phyloP scores from a whole-genome alignment of 495 filamentous ascomycete genomes.

The Hapsidospora chrysogenum region DNA sequence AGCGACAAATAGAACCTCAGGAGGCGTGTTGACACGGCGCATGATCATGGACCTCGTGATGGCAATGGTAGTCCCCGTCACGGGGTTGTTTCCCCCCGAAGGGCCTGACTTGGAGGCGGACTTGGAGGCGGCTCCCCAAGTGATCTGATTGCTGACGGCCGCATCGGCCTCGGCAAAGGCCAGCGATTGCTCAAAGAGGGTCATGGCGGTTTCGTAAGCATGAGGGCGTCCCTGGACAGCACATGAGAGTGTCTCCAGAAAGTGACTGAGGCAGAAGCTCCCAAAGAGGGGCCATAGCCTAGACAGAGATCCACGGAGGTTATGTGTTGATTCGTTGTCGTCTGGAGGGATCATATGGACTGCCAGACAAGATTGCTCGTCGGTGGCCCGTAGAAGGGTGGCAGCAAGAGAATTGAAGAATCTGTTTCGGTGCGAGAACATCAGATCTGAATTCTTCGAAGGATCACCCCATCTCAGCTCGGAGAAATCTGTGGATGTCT shows the following conservation, averaged over 20 bases:
- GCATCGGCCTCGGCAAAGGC: conserved; percentile 94
- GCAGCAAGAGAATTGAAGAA: conserved; percentile 54
- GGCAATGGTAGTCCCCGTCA: conserved; percentile 23
- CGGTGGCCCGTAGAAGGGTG: conserved; percentile 43
- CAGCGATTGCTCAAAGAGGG: conserved; percentile 87
- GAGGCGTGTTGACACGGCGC: conserved; percentile 58
- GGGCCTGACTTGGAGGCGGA: too few species aligned
- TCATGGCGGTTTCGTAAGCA: conserved; percentile 85
- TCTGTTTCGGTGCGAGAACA: conserved; percentile 56
- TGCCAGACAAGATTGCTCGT: conserved; percentile 52
- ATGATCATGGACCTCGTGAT: conserved; percentile 40
- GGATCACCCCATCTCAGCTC: conserved; percentile 56
- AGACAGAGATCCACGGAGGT: conserved; percentile 57
- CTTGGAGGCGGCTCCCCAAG: conserved; percentile 42
- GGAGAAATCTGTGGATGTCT: conserved; percentile 67
- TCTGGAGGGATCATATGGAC: conserved; percentile 47
- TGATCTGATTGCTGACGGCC: conserved; percentile 58
- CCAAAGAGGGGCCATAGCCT: conserved; percentile 80
- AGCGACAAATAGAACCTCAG: conserved; percentile 72
- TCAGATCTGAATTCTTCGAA: conserved; percentile 46
- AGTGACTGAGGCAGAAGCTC: conserved; percentile 67
- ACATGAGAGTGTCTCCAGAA: conserved; percentile 72
- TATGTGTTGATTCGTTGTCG: conserved; percentile 18
- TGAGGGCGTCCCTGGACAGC: conserved; percentile 73
- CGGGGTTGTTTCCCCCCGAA: too few species aligned